phyloP scores from a whole-genome alignment of 2,329 filamentous ascomycete species.

The Penicillium psychrosexuale region DNA sequence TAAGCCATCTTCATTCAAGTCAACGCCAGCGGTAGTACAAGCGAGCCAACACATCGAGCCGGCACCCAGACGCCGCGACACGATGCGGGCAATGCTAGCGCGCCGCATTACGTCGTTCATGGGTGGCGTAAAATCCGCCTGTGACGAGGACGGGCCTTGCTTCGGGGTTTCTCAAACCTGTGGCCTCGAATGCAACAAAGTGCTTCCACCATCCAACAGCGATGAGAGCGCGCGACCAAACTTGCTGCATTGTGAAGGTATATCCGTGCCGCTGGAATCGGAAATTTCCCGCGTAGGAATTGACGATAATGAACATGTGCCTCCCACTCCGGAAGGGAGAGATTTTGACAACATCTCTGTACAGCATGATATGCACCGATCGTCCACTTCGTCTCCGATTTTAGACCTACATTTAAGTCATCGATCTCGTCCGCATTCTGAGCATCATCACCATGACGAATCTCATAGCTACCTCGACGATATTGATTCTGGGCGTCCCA shows the following conservation, averaged over 20 bases:
- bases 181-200: slow-evolving; percentile 59
- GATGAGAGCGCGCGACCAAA: slow-evolving; percentile 18
- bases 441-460: background rate
- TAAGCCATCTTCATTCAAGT: slow-evolving; percentile 18
- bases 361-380: slow-evolving; percentile 4
- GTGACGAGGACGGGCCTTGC: slow-evolving; percentile 59
- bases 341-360: slow-evolving; percentile 17
- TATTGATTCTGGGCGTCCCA: slow-evolving; percentile 5
- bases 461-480: slow-evolving; percentile 12
- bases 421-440: background rate
- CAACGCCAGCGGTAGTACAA: slow-evolving; percentile 22
- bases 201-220: slow-evolving; percentile 21
- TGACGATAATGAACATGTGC: slow-evolving; percentile 3
- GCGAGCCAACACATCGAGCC: slow-evolving; percentile 10
- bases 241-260: slow-evolving; percentile 16
- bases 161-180: slow-evolving; percentile 62
- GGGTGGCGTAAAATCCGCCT: slow-evolving; percentile 48
- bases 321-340: slow-evolving; percentile 4
- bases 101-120: slow-evolving; percentile 51
- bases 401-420: slow-evolving; percentile 3
- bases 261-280: slow-evolving; percentile 18
- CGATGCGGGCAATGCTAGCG: slow-evolving; percentile 36
- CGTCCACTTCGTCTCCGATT: slow-evolving; percentile 11
- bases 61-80: slow-evolving; percentile 21
- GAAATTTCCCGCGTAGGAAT: slow-evolving; percentile 7